Conservation (phyloP, 257 asterid genomes). For the Nicotiana attenuata region DNA sequence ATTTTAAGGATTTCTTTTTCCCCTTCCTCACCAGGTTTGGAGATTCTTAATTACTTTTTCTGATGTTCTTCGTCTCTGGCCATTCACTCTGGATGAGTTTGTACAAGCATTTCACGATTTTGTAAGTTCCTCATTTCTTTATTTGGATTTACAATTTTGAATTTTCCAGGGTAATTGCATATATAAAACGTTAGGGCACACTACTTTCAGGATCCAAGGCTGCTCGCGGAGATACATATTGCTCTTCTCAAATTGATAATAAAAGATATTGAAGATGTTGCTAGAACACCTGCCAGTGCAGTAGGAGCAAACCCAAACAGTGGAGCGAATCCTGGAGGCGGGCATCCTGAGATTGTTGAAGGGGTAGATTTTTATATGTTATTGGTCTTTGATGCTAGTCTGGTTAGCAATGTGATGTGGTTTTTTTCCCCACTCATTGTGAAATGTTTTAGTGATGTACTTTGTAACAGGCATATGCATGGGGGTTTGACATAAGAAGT, state of each 20-base stretch:
- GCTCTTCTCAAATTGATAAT: slow-evolving; percentile 65
- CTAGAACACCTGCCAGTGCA: slow-evolving; percentile 50
- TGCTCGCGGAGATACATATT: slow-evolving; percentile 78
- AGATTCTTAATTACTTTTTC: slow-evolving; percentile 78
- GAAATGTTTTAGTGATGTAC: slow-evolving; percentile 16
- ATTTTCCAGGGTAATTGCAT: slow-evolving; percentile 5
- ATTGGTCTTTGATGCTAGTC: slow-evolving; percentile 3
- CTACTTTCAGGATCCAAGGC: slow-evolving; percentile 64
- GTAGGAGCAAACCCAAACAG: slow-evolving; percentile 46
- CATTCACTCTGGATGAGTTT: slow-evolving; percentile 88
- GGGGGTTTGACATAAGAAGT: slow-evolving; percentile 88
- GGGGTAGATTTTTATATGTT: slow-evolving; percentile 49
- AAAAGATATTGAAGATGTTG: slow-evolving; percentile 84
- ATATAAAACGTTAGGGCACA: neutral
- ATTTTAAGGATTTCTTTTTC: neutral
- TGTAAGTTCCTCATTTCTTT: slow-evolving; percentile 34
- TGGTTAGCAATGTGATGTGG: slow-evolving; percentile 12
- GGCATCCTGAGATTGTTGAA: slow-evolving; percentile 74
- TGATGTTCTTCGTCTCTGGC: slow-evolving; percentile 90
- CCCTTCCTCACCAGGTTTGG: slow-evolving; percentile 52
- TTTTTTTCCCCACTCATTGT: neutral
- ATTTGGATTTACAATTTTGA: neutral
- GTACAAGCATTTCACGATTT: slow-evolving; percentile 67
- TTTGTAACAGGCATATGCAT: slow-evolving; percentile 68
- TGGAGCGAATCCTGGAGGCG: slow-evolving; percentile 58